These are phyloP conservation scores for Fusarium ambrosium DNA, from an alignment of 2,329 filamentous ascomycete genomes.

Conservation along the genomic window DNA sequence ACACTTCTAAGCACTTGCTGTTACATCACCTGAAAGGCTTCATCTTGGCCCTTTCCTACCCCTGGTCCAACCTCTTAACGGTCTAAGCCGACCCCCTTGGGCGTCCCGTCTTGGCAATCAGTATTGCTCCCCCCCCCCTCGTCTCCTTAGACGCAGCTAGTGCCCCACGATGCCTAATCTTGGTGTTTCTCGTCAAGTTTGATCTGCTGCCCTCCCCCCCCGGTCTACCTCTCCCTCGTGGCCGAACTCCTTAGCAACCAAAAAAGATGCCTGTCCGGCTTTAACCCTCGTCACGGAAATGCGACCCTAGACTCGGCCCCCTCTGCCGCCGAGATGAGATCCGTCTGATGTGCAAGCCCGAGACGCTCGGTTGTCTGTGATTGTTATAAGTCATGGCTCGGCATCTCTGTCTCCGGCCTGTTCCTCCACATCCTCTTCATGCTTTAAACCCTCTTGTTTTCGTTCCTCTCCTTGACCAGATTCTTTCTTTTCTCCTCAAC, in stretches of 20 bases:
- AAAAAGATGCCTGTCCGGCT: constrained; percentile 20
- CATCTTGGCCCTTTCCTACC: constrained; percentile 14
- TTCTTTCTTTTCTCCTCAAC: constrained; percentile 57
- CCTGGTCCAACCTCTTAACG: constrained; percentile 13
- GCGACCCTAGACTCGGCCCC: constrained; percentile 35
- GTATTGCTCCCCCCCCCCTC: constrained; percentile 13
- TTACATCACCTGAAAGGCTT: constrained; percentile 34
- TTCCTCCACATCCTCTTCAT: constrained; percentile 49
- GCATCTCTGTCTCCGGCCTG: constrained; percentile 49
- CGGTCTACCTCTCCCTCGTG: neutral
- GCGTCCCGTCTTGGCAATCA: constrained; percentile 13
- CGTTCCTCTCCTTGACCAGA: constrained; percentile 49
- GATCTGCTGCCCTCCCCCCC: constrained; percentile 32
- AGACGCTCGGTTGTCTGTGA: constrained; percentile 48
- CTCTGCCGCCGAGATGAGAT: constrained; percentile 45
- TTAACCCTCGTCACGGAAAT: constrained; percentile 26
- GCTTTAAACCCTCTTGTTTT: constrained; percentile 50
- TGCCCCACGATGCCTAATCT: constrained; percentile 31
- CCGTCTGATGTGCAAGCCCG: constrained; percentile 51
- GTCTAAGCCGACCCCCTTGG: constrained; percentile 20
- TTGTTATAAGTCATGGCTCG: constrained; percentile 57
- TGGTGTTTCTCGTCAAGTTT: constrained; percentile 43
- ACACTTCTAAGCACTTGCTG: constrained; percentile 32
- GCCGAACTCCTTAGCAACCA: constrained; percentile 5
- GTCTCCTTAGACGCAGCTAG: constrained; percentile 35